Conservation (phyloP, 2,329 filamentous ascomycete genomes). For the Hymenoscyphus fructigenus region DNA sequence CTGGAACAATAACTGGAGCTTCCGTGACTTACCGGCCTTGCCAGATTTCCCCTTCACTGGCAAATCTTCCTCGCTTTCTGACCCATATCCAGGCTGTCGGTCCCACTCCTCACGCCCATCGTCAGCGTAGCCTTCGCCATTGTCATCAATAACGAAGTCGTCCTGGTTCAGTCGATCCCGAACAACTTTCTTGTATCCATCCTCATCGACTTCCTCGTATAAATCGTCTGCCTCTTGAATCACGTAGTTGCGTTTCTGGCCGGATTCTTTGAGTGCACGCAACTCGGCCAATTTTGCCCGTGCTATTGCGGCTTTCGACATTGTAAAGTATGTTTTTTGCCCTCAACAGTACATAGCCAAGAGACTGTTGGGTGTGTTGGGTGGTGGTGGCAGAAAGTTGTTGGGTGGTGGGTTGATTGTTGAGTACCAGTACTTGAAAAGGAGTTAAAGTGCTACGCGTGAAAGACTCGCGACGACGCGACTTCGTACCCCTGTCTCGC, state of each 20-base stretch:
- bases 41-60: constrained; percentile 50
- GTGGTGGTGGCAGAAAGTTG: constrained; percentile 8
- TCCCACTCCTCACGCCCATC: constrained; percentile 95
- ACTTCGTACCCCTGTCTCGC: constrained; percentile 23
- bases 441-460: constrained; percentile 7
- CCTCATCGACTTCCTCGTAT: constrained; percentile 96
- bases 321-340: constrained; percentile 21
- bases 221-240: constrained; percentile 80
- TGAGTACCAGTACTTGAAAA: constrained; percentile 5
- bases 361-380: background rate
- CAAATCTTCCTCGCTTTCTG: constrained; percentile 72
- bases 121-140: constrained; percentile 94
- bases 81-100: constrained; percentile 61
- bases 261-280: constrained; percentile 77
- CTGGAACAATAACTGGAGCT: background rate
- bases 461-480: constrained; percentile 7
- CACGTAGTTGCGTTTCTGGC: constrained; percentile 89
- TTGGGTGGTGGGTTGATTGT: constrained; percentile 1
- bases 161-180: constrained; percentile 85
- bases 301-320: constrained; percentile 36
- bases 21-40: constrained; percentile 37
- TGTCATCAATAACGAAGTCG: constrained; percentile 98
- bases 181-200: constrained; percentile 95
- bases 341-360: constrained; percentile 20
- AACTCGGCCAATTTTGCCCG: constrained; percentile 69